A percentile compares a stretch with the other conserved stretches of the same genome.
Evolutionary conservation across 768 basidiomycete species (phyloP).

Genomic region (Tricholoma saponaceum): DNA sequence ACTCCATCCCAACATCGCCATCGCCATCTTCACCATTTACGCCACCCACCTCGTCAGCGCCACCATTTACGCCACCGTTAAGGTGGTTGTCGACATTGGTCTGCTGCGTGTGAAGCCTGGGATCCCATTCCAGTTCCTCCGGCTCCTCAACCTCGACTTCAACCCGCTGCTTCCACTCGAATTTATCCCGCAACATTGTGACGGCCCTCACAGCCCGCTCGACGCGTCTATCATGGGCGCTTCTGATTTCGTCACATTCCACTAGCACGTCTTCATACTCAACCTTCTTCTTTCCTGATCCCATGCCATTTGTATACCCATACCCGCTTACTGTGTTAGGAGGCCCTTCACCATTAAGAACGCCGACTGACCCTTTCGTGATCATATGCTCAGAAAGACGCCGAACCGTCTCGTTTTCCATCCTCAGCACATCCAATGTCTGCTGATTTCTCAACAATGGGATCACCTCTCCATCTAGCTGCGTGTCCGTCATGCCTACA

Average conservation of each 20-base stretch:
- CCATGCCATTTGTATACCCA: conserved; percentile 1
- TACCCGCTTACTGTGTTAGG: conserved; percentile 18
- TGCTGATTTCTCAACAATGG: conserved; percentile 77
- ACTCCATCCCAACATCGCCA: conserved; percentile 19
- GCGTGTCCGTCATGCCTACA: conserved; percentile 51
- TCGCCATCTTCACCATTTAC: conserved; percentile 14
- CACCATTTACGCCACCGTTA: conserved; percentile 20
- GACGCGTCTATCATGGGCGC: conserved; percentile 70
- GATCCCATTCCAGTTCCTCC: conserved; percentile 73
- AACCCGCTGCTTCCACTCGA: conserved; percentile 80
- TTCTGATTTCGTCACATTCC: conserved; percentile 64
- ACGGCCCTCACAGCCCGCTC: conserved; percentile 81
- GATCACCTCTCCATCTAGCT: conserved; percentile 70
- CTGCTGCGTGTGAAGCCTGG: conserved; percentile 27
- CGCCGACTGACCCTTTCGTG: conserved; percentile 51
- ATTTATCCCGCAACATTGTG: conserved; percentile 71
- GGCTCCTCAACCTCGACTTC: conserved; percentile 77
- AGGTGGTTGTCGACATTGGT: conserved; percentile 3
- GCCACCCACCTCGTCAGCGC: conserved; percentile 15
- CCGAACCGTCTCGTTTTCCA: conserved; percentile 71
- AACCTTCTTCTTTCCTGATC: conserved; percentile 29
- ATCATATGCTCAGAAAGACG: conserved; percentile 64
- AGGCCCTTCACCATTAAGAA: conserved; percentile 34
- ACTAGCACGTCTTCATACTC: conserved; percentile 61
- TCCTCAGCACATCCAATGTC: conserved; percentile 67